Conservation (phyloP, 441 rosid species). For the Omphalea diandra region DNA sequence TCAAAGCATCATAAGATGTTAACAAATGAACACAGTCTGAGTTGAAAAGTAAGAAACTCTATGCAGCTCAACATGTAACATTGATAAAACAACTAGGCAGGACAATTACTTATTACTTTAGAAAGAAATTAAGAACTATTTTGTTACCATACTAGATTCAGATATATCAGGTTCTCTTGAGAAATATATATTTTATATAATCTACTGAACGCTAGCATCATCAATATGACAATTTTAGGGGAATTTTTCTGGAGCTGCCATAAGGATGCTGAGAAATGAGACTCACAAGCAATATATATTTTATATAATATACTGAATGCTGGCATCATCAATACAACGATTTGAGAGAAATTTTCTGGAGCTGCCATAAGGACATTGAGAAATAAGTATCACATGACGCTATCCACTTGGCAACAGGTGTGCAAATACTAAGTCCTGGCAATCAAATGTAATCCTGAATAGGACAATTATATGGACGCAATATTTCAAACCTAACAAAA, state of each 20-base stretch:
- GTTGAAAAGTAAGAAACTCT: too few species aligned
- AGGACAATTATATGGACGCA: background rate
- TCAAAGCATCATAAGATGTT: background rate
- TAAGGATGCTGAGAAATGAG: too few species aligned
- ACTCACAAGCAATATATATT: background rate
- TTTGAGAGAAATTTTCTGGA: background rate
- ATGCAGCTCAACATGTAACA: too few species aligned
- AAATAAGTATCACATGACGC: background rate
- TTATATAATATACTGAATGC: background rate
- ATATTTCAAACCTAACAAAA: background rate
- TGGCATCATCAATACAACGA: background rate
- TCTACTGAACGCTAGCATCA: too few species aligned
- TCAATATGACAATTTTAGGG: too few species aligned
- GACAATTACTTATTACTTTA: too few species aligned
- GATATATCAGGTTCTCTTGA: too few species aligned
- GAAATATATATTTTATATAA: too few species aligned
- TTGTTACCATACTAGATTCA: too few species aligned
- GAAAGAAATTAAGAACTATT: too few species aligned
- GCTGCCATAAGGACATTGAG: background rate
- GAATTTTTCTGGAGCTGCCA: too few species aligned
- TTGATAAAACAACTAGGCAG: too few species aligned
- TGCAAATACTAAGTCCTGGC: background rate
- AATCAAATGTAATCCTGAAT: background rate
- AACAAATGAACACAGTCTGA: background rate
- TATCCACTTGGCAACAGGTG: background rate